Evolutionary conservation across 1,284 basidiomycete species (phyloP).

Genomic region (Fomitopsis schrenkii): DNA sequence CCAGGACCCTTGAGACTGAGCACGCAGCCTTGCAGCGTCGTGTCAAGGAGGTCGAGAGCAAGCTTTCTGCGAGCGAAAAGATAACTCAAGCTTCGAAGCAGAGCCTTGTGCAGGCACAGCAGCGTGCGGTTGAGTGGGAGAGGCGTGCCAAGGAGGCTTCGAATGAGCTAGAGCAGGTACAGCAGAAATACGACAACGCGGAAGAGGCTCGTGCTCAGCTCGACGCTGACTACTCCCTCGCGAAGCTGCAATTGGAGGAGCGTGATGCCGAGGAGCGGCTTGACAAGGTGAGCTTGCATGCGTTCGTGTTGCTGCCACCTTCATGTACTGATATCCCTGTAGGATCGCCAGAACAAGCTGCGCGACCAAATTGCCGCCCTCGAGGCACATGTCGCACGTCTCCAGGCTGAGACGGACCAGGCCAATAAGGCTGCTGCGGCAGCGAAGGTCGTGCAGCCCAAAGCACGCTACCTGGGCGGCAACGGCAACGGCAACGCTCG

Average conservation of each 20-base stretch:
- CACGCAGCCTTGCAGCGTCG: slow-evolving; percentile 64
- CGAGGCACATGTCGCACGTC: slow-evolving; percentile 55
- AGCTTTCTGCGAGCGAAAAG: slow-evolving; percentile 56
- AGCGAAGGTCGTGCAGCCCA: slow-evolving; percentile 19
- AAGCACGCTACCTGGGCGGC: slow-evolving; percentile 23
- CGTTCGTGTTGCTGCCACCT: background rate
- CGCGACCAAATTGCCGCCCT: slow-evolving; percentile 61
- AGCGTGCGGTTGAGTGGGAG: slow-evolving; percentile 77
- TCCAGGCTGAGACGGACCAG: slow-evolving; percentile 59
- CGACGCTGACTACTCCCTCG: slow-evolving; percentile 63
- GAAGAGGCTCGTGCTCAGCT: slow-evolving; percentile 63
- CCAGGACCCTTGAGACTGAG: slow-evolving; percentile 64
- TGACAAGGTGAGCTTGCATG: slow-evolving; percentile 43
- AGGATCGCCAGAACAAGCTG: slow-evolving; percentile 70
- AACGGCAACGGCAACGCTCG: slow-evolving; percentile 27
- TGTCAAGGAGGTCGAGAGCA: slow-evolving; percentile 65
- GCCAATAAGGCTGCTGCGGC: slow-evolving; percentile 36
- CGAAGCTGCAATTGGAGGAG: slow-evolving; percentile 69
- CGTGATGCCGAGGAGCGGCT: slow-evolving; percentile 65
- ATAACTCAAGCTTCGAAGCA: slow-evolving; percentile 54
- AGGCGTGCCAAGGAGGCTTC: slow-evolving; percentile 69
- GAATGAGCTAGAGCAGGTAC: slow-evolving; percentile 51
- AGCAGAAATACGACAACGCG: slow-evolving; percentile 57
- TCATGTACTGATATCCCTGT: slow-evolving; percentile 1
- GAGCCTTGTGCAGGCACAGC: slow-evolving; percentile 65